Base-by-base conservation (phyloP, 2,329 filamentous ascomycete genomes). In the Xylariaceae sp. region DNA sequence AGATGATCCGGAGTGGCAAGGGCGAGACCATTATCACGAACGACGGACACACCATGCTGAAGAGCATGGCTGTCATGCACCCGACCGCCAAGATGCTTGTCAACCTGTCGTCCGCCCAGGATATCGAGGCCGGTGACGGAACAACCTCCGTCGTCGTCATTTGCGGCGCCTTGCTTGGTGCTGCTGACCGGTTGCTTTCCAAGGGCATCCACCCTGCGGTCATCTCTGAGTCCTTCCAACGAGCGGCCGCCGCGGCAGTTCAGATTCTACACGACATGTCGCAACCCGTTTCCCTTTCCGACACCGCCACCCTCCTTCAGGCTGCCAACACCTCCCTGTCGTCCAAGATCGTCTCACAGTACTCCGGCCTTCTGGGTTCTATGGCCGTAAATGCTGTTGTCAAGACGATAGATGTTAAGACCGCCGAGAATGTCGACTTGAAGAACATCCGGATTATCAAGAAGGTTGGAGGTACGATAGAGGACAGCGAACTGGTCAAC, bases 21-120 rank as follows among this genome's bases (percentile, higher is more conserved):
- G 94, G 93, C 78, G 90, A 96, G 77, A 97, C 92, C 60, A 94
- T 97, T 75, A 99, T 99, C 79, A 99, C 94, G 72, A 99, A 99
- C 81, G 94, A 99, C 78, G 94, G 94, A 75, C 96, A 95, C 80
- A 99, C 94, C 59, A 99, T 99, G 93, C 80, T 99, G 73, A 96
- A 90, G 80, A 93, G 93, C 81, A 97, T 99, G 94, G 89, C 90
- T 66, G 94, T 99, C 67, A 92, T 99, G 88, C 94, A 99, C 74
- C 94, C 94, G n/a, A 96, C 95, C 53, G 94, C 94, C 55, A 97
- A 96, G 80, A 99, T 99, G 94, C 83, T 99, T 67, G 94, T 99
- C 71, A 92, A 99, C 76, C 84, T 99, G 64, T 95, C 93, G 70
- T 90, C 94, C 67, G 94, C 94, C 66, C 94, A 99, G 76, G 94